Evolutionary conservation across 2,329 filamentous ascomycete species (phyloP).

Genomic region (Cercospora canescens): DNA sequence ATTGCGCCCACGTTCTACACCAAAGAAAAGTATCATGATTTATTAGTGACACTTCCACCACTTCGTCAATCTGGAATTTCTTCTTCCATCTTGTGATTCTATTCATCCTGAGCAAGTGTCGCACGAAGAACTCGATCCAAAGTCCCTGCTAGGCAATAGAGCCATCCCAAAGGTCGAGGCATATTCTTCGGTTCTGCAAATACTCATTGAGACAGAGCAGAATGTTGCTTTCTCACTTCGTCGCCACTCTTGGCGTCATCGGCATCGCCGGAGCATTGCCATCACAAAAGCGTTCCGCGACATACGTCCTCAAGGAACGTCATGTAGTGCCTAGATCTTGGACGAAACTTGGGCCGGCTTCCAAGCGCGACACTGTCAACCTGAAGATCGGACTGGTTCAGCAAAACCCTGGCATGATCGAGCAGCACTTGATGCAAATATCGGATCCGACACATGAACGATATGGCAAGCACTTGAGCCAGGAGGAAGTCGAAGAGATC

Average conservation of each 20-base stretch:
- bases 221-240: slow-evolving; percentile 8
- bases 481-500: slow-evolving; percentile 54
- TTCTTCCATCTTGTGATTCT: background rate
- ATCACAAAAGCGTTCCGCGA: slow-evolving; percentile 32
- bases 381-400: slow-evolving; percentile 62
- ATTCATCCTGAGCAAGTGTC: background rate
- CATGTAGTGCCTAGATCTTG: slow-evolving; percentile 55
- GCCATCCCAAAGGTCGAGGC: background rate
- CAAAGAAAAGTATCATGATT: background rate
- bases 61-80: background rate
- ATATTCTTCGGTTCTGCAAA: background rate
- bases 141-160: too few species aligned
- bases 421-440: slow-evolving; percentile 56
- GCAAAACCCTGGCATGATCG: slow-evolving; percentile 55
- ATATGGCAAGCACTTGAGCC: slow-evolving; percentile 54
- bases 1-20: background rate
- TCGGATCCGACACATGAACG: slow-evolving; percentile 55
- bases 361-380: slow-evolving; percentile 51
- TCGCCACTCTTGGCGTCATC: background rate
- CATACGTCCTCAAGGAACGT: slow-evolving; percentile 57
- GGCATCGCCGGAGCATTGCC: slow-evolving; percentile 8
- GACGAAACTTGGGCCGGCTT: slow-evolving; percentile 50
- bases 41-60: background rate
- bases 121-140: background rate
- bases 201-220: background rate